These are phyloP conservation scores for Puccinellia tenuiflora DNA, from an alignment of 176 grass and related monocot species.

Conservation along the genomic window DNA sequence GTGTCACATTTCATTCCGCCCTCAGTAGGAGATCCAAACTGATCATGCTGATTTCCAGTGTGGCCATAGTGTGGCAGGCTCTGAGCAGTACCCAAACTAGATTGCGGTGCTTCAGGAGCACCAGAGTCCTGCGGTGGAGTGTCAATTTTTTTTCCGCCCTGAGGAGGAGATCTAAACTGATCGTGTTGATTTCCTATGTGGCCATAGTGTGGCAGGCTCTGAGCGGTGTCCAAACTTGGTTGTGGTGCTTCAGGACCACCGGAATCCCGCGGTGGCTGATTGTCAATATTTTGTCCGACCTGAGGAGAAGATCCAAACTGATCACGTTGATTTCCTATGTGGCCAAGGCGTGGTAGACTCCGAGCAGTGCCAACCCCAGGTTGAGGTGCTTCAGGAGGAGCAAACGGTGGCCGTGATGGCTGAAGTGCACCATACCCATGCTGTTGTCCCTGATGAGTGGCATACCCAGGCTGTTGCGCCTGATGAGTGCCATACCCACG, in stretches of 20 bases:
- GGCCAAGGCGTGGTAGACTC: neutral
- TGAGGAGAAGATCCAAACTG: neutral
- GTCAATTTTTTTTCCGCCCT: neutral
- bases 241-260: slow-evolving; percentile 12
- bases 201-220: neutral
- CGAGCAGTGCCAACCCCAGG: neutral
- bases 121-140: neutral
- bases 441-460: neutral
- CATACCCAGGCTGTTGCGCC: neutral
- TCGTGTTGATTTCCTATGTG: neutral
- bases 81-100: neutral
- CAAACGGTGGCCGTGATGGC: slow-evolving; percentile 6
- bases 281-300: neutral
- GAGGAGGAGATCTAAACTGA: slow-evolving; percentile 1
- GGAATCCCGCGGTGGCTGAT: neutral
- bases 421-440: neutral
- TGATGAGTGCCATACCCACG: neutral
- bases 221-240: neutral
- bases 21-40: neutral
- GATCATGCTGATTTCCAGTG: neutral
- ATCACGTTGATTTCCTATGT: neutral
- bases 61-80: neutral
- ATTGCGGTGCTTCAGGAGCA: slow-evolving; percentile 29
- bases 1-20: neutral
- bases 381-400: neutral